Conservation (phyloP, 1,284 basidiomycete species). For the Ustilago curta region DNA sequence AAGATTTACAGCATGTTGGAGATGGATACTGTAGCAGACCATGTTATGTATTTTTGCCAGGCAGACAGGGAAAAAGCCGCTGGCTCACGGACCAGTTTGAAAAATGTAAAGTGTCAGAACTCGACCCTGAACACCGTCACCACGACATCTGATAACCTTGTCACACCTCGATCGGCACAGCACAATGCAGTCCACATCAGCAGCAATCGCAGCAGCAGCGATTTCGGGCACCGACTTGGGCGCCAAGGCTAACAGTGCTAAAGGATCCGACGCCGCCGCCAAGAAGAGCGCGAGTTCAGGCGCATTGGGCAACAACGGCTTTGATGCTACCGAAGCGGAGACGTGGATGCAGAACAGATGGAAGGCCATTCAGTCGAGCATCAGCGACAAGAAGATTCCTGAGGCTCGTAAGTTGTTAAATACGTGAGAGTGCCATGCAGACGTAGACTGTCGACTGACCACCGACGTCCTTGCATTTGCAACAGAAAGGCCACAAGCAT, state of each 20-base stretch:
- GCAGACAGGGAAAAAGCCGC: not conserved
- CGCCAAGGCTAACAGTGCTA: conserved; percentile 37
- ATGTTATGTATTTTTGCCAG: not conserved
- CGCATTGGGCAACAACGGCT: conserved; percentile 24
- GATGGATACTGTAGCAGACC: not conserved
- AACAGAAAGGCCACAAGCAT: conserved; percentile 44
- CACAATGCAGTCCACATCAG: conserved; percentile 47
- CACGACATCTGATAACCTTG: not conserved
- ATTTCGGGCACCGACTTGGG: conserved; percentile 38
- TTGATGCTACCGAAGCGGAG: conserved; percentile 38
- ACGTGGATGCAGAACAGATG: conserved; percentile 43
- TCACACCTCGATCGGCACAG: not conserved
- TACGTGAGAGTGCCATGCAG: not conserved
- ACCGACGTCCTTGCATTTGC: not conserved
- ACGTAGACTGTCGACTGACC: not conserved
- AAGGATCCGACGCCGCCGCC: conserved; percentile 28
- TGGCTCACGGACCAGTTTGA: conserved; percentile 17
- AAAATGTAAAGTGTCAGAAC: not conserved
- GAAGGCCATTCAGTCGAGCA: conserved; percentile 27
- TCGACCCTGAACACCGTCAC: not conserved
- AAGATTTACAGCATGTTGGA: too few species aligned
- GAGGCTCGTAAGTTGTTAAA: conserved; percentile 29
- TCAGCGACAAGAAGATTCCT: conserved; percentile 20
- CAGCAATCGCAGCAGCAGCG: conserved; percentile 44
- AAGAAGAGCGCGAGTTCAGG: conserved; percentile 18